Evolutionary conservation across 208 protist species (phyloP), one percentile per base, ranked within the genome.

Genomic region (Trichomonas tenax): DNA sequence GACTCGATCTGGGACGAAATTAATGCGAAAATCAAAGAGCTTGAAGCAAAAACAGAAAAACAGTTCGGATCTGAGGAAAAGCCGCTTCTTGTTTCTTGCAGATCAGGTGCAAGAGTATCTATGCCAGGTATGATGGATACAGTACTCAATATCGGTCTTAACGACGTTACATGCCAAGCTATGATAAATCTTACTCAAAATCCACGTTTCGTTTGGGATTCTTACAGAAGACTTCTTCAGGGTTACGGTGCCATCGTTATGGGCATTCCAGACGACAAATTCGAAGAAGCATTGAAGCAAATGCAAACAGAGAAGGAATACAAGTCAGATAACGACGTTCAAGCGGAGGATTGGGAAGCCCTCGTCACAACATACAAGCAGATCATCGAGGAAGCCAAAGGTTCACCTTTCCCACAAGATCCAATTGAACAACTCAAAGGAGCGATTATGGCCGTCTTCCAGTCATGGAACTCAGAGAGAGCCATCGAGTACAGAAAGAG

Each of bases 401-500:
- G 86, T 2, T 11, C 41, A 38, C 86, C 40, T 40, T 93, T 93
- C n/a, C 86, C 86, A 51, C 86, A 93, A 93, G n/a, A 93, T 38
- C 86, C 86, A 38, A 48, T 93, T 21, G 86, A 93, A 34, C 86
- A 93, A 15, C 31, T 93, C 6, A 48, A 51, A 26, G 31, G 14
- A 14, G 26, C n/a, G 0, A 93, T 93, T 38, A 51, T 51, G 17
- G 17, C 86, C 9, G 17, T 93, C 14, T 99, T 99, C 97, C 96
- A 97, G 40, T 96, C 96, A 44, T 96, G 96, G 96, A 96, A 96
- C 48, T 96, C 84, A 15, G 81, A 95, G 26, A 31, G 98, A 96
- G 98, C 98, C n/a, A 96, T 98, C 82, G 97, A 97, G 81, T 93
- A 41, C n/a, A 4, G 86, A 6, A 51, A 34, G 44, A 96, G 98